These are phyloP conservation scores for Moesziomyces parantarcticus DNA, from an alignment of 1,284 basidiomycete species.

Conservation along the genomic window DNA sequence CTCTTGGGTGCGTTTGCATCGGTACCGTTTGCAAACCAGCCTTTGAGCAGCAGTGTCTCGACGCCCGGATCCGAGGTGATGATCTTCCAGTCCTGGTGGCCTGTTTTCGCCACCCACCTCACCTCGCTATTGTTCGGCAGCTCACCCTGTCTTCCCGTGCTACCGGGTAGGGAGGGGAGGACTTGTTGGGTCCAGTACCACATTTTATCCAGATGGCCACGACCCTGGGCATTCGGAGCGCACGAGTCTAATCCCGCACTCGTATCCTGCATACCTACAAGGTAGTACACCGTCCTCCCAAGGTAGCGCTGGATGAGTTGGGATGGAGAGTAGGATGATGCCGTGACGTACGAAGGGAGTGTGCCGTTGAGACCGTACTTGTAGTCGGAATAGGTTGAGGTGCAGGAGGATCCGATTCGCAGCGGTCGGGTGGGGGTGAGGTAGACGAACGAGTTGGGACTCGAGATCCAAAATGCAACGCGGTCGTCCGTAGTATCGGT, in stretches of 20 bases:
- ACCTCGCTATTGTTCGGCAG: constrained; percentile 44
- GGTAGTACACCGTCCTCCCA: constrained; percentile 47
- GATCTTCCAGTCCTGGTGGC: constrained; percentile 53
- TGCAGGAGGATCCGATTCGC: constrained; percentile 23
- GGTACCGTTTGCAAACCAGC: constrained; percentile 41
- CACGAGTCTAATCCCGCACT: constrained; percentile 41
- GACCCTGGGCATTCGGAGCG: constrained; percentile 54
- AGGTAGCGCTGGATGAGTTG: constrained; percentile 40
- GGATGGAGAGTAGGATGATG: background rate
- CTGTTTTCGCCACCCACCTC: constrained; percentile 33
- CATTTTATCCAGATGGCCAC: constrained; percentile 56
- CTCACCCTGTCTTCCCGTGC: constrained; percentile 24
- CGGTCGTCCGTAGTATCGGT: constrained; percentile 31
- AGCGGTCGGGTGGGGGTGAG: constrained; percentile 43
- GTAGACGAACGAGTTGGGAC: constrained; percentile 61
- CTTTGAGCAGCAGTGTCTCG: constrained; percentile 52
- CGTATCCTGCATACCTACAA: constrained; percentile 53
- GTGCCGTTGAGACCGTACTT: constrained; percentile 64
- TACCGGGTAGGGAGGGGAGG: constrained; percentile 48
- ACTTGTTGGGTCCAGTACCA: constrained; percentile 54
- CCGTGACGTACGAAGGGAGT: constrained; percentile 50
- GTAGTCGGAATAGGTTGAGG: constrained; percentile 49
- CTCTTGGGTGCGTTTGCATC: constrained; percentile 22
- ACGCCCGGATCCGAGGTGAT: constrained; percentile 55
- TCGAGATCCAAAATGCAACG: constrained; percentile 57